These are phyloP conservation scores for Paecilomyces sp. DNA, from an alignment of 2,329 filamentous ascomycete species.

Conservation along the genomic window DNA sequence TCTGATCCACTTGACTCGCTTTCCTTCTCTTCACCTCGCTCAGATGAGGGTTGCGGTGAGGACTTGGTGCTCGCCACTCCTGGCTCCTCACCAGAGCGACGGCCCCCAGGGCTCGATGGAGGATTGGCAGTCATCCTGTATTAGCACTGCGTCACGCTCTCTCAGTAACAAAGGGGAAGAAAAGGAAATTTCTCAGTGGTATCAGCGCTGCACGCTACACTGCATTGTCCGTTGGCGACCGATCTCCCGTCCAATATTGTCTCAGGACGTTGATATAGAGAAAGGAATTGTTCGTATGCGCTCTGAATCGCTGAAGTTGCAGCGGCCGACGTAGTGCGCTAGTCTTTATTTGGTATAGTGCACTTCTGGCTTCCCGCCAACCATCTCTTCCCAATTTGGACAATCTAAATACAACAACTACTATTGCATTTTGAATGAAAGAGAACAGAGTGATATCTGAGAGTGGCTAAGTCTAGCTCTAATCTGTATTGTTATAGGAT, in stretches of 20 bases:
- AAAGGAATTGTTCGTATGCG: neutral
- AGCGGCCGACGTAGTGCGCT: neutral
- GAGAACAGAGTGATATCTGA: neutral
- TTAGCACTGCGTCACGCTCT: slow-evolving; percentile 4
- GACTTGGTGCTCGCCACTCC: neutral
- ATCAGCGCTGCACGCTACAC: neutral
- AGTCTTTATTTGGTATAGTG: neutral
- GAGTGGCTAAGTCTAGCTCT: neutral
- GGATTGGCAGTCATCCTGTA: slow-evolving; percentile 7
- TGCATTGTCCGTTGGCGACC: neutral
- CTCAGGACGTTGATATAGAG: neutral
- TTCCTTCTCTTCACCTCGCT: slow-evolving; percentile 7
- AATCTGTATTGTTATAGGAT: neutral
- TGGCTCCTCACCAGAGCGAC: neutral
- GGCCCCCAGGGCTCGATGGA: neutral
- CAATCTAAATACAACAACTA: neutral
- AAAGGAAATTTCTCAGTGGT: neutral
- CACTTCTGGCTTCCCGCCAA: neutral
- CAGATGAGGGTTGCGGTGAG: neutral
- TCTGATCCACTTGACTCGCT: slow-evolving; percentile 1
- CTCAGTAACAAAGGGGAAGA: neutral
- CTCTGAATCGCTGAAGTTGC: neutral
- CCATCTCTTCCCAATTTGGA: neutral
- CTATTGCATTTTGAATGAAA: neutral
- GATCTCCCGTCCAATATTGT: neutral